Percentiles rank a stretch among this genome's conserved stretches.
These are phyloP conservation scores for Saccharata proteae DNA, from an alignment of 2,329 filamentous ascomycete species.

Conservation along the genomic window DNA sequence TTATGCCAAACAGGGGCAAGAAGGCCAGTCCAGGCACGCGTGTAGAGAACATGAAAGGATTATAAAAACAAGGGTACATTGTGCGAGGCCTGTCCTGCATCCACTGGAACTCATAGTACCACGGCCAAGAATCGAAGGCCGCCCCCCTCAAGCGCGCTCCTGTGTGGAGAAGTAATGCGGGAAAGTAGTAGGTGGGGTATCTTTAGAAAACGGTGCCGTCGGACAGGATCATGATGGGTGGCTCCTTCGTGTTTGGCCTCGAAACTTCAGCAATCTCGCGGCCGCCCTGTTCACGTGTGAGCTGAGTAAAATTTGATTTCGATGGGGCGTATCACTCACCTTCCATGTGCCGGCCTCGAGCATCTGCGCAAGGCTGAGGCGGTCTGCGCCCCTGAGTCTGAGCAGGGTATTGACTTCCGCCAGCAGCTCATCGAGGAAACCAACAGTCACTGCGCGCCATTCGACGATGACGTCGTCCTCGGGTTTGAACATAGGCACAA, in stretches of 20 bases:
- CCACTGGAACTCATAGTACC: too few species aligned
- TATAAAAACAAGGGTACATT: too few species aligned
- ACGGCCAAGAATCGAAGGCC: too few species aligned
- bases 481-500: slow-evolving; percentile 60
- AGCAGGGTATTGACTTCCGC: slow-evolving; percentile 57
- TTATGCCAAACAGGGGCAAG: too few species aligned
- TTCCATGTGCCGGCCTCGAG: slow-evolving; percentile 97
- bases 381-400: slow-evolving; percentile 55
- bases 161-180: neutral
- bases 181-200: slow-evolving; percentile 21
- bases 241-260: slow-evolving; percentile 89
- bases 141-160: too few species aligned
- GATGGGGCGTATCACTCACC: slow-evolving; percentile 41
- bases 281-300: slow-evolving; percentile 50
- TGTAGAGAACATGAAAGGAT: too few species aligned
- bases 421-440: slow-evolving; percentile 59
- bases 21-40: too few species aligned
- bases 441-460: slow-evolving; percentile 65
- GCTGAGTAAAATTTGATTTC: slow-evolving; percentile 19
- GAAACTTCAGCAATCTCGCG: slow-evolving; percentile 93
- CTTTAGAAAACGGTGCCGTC: slow-evolving; percentile 88
- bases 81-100: too few species aligned
- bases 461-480: slow-evolving; percentile 71
- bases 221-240: slow-evolving; percentile 89
- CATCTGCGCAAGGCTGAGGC: slow-evolving; percentile 71